A percentile compares a stretch with the other conserved stretches of the same genome.
Conservation (phyloP, 345 rosid genomes). For the Eucalyptus cladocalyx region DNA sequence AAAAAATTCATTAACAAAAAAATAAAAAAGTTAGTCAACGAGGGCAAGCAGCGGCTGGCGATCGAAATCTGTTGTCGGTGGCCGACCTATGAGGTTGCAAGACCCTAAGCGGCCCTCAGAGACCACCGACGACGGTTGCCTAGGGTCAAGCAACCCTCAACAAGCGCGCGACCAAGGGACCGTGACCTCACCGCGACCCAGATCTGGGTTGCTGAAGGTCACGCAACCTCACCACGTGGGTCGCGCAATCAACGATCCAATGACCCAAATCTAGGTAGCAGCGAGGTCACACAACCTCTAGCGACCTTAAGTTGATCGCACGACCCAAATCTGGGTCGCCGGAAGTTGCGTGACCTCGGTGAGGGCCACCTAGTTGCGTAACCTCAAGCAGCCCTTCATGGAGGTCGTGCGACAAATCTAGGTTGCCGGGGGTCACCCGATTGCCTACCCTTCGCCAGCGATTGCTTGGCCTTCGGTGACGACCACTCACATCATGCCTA, state of each 20-base stretch:
- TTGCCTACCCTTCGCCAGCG: too few relatives aligned
- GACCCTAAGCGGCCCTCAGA: accelerated
- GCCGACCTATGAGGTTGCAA: too few relatives aligned
- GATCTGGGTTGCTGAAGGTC: too few relatives aligned
- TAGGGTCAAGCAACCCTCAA: too few relatives aligned
- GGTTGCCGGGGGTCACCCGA: accelerated
- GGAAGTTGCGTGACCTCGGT: accelerated
- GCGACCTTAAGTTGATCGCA: accelerated
- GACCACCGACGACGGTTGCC: accelerated
- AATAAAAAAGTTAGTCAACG: too few relatives aligned
- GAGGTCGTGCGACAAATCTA: too few relatives aligned
- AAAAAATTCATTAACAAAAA: too few relatives aligned
- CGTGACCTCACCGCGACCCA: accelerated
- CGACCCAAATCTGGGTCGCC: accelerated
- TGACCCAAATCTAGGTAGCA: accelerated
- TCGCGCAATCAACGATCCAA: accelerated
- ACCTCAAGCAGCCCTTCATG: too few relatives aligned
- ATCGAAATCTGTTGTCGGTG: accelerated
- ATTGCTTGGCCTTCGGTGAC: accelerated
- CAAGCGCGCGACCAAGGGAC: accelerated
- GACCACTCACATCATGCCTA: too few relatives aligned
- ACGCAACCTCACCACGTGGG: accelerated
- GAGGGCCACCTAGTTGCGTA: accelerated
- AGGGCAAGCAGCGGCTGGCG: accelerated
- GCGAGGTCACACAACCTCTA: too few relatives aligned